Conservation (phyloP, 768 basidiomycete species). For the Mycena maculata region DNA sequence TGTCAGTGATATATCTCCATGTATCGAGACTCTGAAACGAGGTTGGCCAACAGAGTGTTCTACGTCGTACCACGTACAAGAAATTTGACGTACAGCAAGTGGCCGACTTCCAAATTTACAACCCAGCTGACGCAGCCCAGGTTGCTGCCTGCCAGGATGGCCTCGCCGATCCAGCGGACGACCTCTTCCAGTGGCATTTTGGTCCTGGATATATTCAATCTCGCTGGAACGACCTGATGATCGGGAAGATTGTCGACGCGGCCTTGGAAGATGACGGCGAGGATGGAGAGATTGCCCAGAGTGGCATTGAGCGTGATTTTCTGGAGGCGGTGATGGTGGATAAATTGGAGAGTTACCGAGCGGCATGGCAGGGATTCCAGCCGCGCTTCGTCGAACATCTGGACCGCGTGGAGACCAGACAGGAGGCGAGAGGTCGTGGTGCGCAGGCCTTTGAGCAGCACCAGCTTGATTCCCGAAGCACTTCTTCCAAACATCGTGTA, state of each 20-base stretch:
- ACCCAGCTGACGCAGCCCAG: conserved; percentile 8
- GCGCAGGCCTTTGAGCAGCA: conserved; percentile 10
- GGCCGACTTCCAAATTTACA: conserved; percentile 23
- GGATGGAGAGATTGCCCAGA: conserved; percentile 11
- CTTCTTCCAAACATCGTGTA: conserved; percentile 24
- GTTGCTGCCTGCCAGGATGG: conserved; percentile 19
- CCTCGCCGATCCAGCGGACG: background rate
- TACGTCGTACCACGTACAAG: conserved; percentile 17
- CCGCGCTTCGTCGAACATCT: conserved; percentile 12
- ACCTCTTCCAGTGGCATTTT: conserved; percentile 28
- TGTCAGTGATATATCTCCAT: conserved; percentile 15
- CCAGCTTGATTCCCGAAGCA: conserved; percentile 18
- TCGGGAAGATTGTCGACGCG: conserved; percentile 15
- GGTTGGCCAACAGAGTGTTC: conserved; percentile 12
- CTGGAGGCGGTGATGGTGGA: conserved; percentile 21
- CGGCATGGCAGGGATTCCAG: conserved; percentile 27
- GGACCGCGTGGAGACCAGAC: conserved; percentile 21
- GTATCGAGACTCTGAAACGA: conserved; percentile 17
- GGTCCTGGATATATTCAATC: conserved; percentile 23
- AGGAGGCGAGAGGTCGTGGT: conserved; percentile 25
- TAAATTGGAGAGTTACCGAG: conserved; percentile 14
- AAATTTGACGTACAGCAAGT: conserved; percentile 22
- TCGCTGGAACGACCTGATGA: conserved; percentile 28
- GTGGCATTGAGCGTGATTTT: conserved; percentile 15
- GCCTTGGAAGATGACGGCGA: conserved; percentile 17